Conservation (phyloP, 1,284 basidiomycete genomes). For the Acaromyces ingoldii region DNA sequence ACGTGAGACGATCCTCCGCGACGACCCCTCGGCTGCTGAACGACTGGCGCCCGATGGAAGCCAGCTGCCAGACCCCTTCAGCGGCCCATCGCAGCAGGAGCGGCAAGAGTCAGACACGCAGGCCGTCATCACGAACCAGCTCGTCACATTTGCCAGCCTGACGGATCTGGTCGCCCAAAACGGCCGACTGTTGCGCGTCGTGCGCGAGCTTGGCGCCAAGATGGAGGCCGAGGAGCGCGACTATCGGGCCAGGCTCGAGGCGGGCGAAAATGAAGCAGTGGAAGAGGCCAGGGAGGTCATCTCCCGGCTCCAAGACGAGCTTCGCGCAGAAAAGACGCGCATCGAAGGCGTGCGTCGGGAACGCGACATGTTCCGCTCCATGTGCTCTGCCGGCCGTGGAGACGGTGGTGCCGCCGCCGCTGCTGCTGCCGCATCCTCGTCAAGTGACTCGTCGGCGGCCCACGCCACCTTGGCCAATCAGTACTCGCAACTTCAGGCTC, state of each 20-base stretch:
- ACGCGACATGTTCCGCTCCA: slow-evolving; percentile 73
- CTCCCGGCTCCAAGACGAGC: slow-evolving; percentile 68
- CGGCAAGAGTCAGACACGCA: slow-evolving; percentile 27
- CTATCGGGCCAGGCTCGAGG: slow-evolving; percentile 30
- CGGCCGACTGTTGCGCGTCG: slow-evolving; percentile 75
- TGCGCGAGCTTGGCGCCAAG: slow-evolving; percentile 59
- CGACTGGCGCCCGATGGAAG: slow-evolving; percentile 62
- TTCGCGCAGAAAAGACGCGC: slow-evolving; percentile 66
- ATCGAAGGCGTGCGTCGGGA: slow-evolving; percentile 78
- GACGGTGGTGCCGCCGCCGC: not conserved
- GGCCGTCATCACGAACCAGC: slow-evolving; percentile 76
- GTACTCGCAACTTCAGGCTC: slow-evolving; percentile 66
- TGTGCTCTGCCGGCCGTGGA: slow-evolving; percentile 56
- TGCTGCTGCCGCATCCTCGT: not conserved
- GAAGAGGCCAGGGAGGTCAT: slow-evolving; percentile 82
- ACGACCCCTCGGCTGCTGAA: slow-evolving; percentile 73
- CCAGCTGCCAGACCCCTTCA: slow-evolving; percentile 34
- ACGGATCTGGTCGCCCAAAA: slow-evolving; percentile 81
- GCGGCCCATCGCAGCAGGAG: slow-evolving; percentile 20
- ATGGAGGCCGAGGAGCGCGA: slow-evolving; percentile 52
- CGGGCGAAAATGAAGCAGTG: slow-evolving; percentile 73
- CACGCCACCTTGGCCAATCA: slow-evolving; percentile 5
- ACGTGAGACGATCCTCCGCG: slow-evolving; percentile 70
- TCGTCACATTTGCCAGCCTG: slow-evolving; percentile 81
- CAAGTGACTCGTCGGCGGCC: not conserved